Conservation (phyloP, 2,329 filamentous ascomycete species). For the Nothomitra cinnamomea region DNA sequence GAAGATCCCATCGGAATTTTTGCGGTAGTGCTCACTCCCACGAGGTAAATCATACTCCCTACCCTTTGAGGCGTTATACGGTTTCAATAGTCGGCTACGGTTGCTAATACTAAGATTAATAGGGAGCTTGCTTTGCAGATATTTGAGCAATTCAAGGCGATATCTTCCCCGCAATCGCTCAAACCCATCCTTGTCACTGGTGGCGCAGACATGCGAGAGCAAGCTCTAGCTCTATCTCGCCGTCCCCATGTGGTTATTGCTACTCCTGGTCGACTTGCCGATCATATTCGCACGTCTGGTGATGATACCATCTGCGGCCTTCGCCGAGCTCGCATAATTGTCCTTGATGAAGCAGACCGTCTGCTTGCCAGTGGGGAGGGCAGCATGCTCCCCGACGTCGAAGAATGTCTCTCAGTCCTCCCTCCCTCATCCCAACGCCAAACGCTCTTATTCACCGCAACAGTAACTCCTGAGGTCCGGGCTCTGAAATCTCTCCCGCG, state of each 20-base stretch:
- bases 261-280: constrained; percentile 80
- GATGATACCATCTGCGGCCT: constrained; percentile 78
- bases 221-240: constrained; percentile 68
- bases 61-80: not conserved
- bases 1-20: constrained; percentile 86
- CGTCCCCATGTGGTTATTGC: constrained; percentile 87
- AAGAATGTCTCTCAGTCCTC: constrained; percentile 68
- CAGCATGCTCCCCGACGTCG: constrained; percentile 87
- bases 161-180: constrained; percentile 72
- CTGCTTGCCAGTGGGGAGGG: constrained; percentile 59
- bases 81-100: not conserved
- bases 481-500: constrained; percentile 65
- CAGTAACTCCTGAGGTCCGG: constrained; percentile 80
- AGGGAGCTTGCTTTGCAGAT: constrained; percentile 90
- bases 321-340: constrained; percentile 62
- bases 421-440: constrained; percentile 68
- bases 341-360: constrained; percentile 90
- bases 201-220: constrained; percentile 78
- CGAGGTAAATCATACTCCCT: constrained; percentile 33
- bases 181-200: constrained; percentile 84
- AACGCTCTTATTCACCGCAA: constrained; percentile 90
- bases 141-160: constrained; percentile 87
- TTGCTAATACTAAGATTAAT: not conserved
- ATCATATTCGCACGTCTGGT: constrained; percentile 83
- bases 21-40: constrained; percentile 76